phyloP scores from a whole-genome alignment of 169 alveolate genomes.

The Neospora caninum region DNA sequence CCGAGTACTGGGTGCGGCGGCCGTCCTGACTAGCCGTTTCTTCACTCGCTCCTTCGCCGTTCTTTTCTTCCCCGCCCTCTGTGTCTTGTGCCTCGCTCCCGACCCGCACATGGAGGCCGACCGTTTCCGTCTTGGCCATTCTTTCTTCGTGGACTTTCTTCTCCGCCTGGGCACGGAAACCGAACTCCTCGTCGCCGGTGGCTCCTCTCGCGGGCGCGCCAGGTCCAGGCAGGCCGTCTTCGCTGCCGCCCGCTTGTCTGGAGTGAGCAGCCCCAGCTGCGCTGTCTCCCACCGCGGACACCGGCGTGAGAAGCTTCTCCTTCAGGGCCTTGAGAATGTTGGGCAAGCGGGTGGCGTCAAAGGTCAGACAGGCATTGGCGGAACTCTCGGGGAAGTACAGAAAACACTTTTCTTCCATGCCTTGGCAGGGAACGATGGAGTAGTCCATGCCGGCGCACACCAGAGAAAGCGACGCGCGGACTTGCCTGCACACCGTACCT shows the following conservation, averaged over 20 bases:
- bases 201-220: background rate
- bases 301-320: background rate
- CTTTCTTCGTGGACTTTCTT: background rate
- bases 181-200: background rate
- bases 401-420: conserved; percentile 23
- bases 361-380: conserved; percentile 11
- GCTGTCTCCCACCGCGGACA: background rate
- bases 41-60: background rate
- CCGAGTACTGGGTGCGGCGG: background rate
- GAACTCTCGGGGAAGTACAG: background rate
- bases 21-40: background rate
- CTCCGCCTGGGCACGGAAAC: background rate
- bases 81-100: background rate
- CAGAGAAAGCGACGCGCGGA: conserved; percentile 7
- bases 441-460: conserved; percentile 24
- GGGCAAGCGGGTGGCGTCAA: conserved; percentile 13
- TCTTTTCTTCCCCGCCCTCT: background rate
- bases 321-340: background rate
- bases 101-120: background rate
- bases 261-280: background rate
- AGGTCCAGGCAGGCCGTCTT: background rate
- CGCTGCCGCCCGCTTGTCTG: background rate
- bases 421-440: background rate
- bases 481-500: background rate
- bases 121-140: background rate